Percentiles rank a stretch among this genome's conserved stretches.
Evolutionary conservation across 495 filamentous ascomycete genomes (phyloP).

Genomic region (Cercophora sp.): DNA sequence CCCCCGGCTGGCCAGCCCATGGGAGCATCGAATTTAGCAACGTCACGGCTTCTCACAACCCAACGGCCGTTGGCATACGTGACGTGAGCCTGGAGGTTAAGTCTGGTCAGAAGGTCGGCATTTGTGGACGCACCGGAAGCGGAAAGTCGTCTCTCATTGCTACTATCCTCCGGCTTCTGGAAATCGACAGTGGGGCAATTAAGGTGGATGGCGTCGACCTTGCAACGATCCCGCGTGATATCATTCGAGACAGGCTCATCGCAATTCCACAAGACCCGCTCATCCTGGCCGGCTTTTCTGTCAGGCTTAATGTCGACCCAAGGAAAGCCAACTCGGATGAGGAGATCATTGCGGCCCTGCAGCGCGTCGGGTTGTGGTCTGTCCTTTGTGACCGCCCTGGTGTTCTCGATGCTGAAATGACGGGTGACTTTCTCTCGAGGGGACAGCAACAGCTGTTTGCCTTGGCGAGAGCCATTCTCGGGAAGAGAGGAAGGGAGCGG

Average conservation of each 20-base stretch:
- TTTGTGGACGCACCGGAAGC: slow-evolving; percentile 16
- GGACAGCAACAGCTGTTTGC: slow-evolving; percentile 62
- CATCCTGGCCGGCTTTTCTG: slow-evolving; percentile 38
- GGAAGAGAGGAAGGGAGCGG: slow-evolving; percentile 24
- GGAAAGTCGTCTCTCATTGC: slow-evolving; percentile 88
- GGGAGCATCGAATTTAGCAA: neutral
- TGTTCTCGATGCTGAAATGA: slow-evolving; percentile 47
- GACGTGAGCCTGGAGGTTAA: neutral
- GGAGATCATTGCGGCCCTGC: slow-evolving; percentile 40
- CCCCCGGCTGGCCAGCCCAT: neutral
- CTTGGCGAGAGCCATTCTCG: slow-evolving; percentile 55
- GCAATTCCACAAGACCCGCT: slow-evolving; percentile 51
- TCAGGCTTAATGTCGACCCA: slow-evolving; percentile 39
- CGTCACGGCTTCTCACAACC: neutral
- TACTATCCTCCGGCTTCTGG: slow-evolving; percentile 85
- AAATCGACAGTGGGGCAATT: slow-evolving; percentile 67
- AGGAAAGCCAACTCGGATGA: slow-evolving; percentile 21
- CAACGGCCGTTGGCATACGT: neutral
- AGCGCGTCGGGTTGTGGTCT: slow-evolving; percentile 43
- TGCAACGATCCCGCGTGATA: slow-evolving; percentile 53
- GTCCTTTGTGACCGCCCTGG: slow-evolving; percentile 39
- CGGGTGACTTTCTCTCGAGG: slow-evolving; percentile 46
- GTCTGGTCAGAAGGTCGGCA: slow-evolving; percentile 17
- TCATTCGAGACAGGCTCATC: slow-evolving; percentile 5
- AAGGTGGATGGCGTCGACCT: slow-evolving; percentile 79